Evolutionary conservation across 2,329 filamentous ascomycete species (phyloP), one percentile per base, ranked within the genome.

Genomic region (Colletotrichum graminicola): DNA sequence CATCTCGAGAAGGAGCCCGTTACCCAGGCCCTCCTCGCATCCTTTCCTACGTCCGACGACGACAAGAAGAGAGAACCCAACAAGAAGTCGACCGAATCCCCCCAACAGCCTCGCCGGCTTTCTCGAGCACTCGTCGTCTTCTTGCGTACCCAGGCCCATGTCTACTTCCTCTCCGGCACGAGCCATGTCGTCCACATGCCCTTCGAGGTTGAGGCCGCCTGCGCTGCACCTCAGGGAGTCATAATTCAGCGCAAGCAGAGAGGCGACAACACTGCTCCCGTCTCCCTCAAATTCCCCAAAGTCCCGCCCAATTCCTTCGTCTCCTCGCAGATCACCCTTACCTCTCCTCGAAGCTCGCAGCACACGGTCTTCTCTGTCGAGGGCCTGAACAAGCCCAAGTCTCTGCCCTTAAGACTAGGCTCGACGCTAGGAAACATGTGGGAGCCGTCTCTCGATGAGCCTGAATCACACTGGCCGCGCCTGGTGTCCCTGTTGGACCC

Each of bases 121-220:
- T 87, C 88, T 52, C 88, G 91, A 77, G 94, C 95, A 5, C 83
- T 99, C 73, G 94, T 98, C 10, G 93, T 99, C 61, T 93, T 98
- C 75, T 89, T 99, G 75, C 95, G 93, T 81, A 95, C 94, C 0
- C 95, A 98, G 78, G 94, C 94, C 29, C 95, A 98, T 79, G 90
- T 99, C 74, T 97, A 95, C 84, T 98, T 97, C 79, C 88, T 98
- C 47, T 90, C 93, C 2, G 95, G 95, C 26, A 91, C 94, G 43
- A 96, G 90, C 78, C 93, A 99, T 86, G 90, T 97, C 70, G 88
- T 98, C 59, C 94, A 97, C 79, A 90, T 99, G 78, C 95, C 95
- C 1, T 99, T 99, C 78, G 95, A 98, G 82, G 93, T 98, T 52
- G 94, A 97, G 78, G 90, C 90, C 64, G 94, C 93, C 39, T 94